These are phyloP conservation scores for Candida boidinii DNA, from an alignment of 805 yeast species.

Conservation along the genomic window DNA sequence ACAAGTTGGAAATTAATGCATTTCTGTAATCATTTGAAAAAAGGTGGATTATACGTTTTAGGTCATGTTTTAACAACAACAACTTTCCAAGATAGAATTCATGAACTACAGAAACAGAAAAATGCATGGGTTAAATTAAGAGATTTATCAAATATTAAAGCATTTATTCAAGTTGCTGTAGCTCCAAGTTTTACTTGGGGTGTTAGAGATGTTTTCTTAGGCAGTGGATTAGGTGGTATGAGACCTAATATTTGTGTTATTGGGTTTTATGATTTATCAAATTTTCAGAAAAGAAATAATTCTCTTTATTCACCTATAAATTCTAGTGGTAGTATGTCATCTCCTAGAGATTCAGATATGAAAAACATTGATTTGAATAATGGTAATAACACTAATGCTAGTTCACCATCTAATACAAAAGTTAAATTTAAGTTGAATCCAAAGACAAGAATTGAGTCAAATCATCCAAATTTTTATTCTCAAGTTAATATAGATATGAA, in stretches of 20 bases:
- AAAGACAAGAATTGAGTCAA: slow-evolving; percentile 17
- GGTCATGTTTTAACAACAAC: slow-evolving; percentile 82
- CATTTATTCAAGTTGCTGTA: slow-evolving; percentile 86
- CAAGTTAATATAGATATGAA: slow-evolving; percentile 17
- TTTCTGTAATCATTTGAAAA: slow-evolving; percentile 89
- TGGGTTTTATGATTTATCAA: slow-evolving; percentile 69
- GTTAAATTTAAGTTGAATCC: slow-evolving; percentile 10
- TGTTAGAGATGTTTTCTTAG: slow-evolving; percentile 81
- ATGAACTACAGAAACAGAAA: slow-evolving; percentile 64
- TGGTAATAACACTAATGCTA: too few species aligned
- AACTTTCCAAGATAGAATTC: slow-evolving; percentile 52
- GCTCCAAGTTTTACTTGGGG: slow-evolving; percentile 94
- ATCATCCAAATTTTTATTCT: slow-evolving; percentile 11
- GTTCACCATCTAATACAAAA: too few species aligned
- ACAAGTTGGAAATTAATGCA: slow-evolving; percentile 86
- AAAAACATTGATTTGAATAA: too few species aligned
- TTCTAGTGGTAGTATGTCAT: too few species aligned
- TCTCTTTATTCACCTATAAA: too few species aligned
- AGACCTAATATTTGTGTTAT: slow-evolving; percentile 89
- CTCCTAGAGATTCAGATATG: too few species aligned
- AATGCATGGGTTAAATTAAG: slow-evolving; percentile 80
- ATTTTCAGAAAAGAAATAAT: slow-evolving; percentile 10
- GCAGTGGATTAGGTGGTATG: slow-evolving; percentile 98
- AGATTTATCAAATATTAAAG: slow-evolving; percentile 72
- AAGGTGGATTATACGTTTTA: slow-evolving; percentile 86